A percentile compares a stretch with the other conserved stretches of the same genome.
phyloP scores from a whole-genome alignment of 441 rosid species.

The Eruca vesicaria region DNA sequence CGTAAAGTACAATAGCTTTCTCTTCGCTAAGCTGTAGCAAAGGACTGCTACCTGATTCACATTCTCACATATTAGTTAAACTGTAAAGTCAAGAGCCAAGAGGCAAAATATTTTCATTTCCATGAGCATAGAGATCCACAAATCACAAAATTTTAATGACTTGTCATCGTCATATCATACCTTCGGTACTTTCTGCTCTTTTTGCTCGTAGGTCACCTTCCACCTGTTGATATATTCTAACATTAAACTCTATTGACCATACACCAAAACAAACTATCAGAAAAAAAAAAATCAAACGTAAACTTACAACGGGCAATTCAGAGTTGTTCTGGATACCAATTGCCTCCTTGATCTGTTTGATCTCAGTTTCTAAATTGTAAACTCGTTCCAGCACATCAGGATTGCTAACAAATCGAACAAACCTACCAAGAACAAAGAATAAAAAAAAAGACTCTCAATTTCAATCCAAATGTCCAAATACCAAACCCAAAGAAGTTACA shows the following conservation, averaged over 20 bases:
- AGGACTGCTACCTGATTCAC: conserved; percentile 57
- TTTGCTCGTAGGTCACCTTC: conserved; percentile 50
- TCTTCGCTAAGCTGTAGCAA: conserved; percentile 56
- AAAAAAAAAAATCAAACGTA: neutral
- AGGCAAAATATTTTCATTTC: neutral
- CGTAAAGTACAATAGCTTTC: conserved; percentile 90
- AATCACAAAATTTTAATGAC: neutral
- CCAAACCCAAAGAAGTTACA: neutral
- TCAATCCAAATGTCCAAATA: neutral
- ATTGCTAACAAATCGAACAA: conserved; percentile 97
- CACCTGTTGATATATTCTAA: conserved; percentile 43
- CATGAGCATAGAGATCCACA: conserved; percentile 3
- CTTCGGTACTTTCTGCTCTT: conserved; percentile 57
- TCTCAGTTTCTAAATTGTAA: conserved; percentile 82
- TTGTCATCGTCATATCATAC: conserved; percentile 35
- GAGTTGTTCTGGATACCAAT: conserved; percentile 76
- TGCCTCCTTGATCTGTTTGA: conserved; percentile 89
- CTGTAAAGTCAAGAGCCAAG: neutral
- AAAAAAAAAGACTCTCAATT: conserved; percentile 3
- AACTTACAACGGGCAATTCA: conserved; percentile 61
- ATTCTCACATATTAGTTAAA: conserved; percentile 20
- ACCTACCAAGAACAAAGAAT: conserved; percentile 48
- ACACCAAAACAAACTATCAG: conserved; percentile 1
- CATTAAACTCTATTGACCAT: conserved; percentile 8
- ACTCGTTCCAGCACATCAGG: conserved; percentile 94